phyloP scores from a whole-genome alignment of 345 rosid species.

The Triadica sebifera region DNA sequence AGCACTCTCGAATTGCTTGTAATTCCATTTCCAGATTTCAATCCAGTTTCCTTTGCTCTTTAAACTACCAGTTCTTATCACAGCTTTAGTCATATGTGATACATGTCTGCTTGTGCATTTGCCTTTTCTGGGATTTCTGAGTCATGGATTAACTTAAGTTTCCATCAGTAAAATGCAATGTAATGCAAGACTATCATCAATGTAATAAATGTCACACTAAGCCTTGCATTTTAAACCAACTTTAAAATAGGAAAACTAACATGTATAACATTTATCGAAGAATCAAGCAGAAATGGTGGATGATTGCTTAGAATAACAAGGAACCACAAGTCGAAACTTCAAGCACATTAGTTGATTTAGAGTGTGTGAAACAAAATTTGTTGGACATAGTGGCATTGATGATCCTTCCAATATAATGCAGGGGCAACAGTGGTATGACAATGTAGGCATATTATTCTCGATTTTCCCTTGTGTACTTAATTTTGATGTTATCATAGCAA shows the following conservation, averaged over 20 bases:
- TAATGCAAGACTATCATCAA: not conserved
- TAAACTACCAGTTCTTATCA: too few species aligned
- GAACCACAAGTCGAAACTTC: slow-evolving; percentile 1
- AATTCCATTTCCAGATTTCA: too few species aligned
- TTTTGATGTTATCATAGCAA: not conserved
- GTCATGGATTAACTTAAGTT: not conserved
- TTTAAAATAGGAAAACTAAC: too few species aligned
- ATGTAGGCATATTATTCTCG: not conserved
- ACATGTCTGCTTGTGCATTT: not conserved
- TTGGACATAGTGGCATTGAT: not conserved
- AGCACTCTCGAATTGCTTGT: too few species aligned
- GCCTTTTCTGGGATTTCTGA: too few species aligned
- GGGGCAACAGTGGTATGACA: not conserved
- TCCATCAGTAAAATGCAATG: not conserved
- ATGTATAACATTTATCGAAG: not conserved
- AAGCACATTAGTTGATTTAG: not conserved
- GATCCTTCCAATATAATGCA: not conserved
- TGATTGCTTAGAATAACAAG: not conserved
- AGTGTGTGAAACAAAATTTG: not conserved
- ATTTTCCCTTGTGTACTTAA: not conserved
- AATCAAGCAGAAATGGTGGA: not conserved
- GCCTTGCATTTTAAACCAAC: not conserved
- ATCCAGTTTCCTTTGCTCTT: too few species aligned
- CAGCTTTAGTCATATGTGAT: not conserved
- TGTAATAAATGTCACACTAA: not conserved